Base-by-base conservation (phyloP, 169 alveolate genomes). In the Cryptosporidium sp. region DNA sequence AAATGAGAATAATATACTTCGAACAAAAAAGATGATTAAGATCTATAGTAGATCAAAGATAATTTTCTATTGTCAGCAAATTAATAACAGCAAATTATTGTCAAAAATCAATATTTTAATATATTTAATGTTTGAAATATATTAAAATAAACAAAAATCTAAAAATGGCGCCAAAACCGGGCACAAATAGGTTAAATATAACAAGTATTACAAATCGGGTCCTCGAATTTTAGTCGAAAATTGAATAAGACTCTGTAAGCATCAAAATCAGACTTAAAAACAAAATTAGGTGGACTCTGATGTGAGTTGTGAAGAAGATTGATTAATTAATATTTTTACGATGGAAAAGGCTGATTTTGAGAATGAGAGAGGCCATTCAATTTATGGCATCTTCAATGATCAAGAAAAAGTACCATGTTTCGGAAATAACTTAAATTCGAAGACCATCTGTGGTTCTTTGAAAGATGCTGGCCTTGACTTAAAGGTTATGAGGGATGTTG, bases 361-460 rank as follows among this genome's bases (percentile, higher is more conserved):
- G 18, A 43, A 50, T 21, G 45, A 73, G 5, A 73, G 86, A 37
- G 86, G 86, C 35, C 86, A 73, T 59, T 41, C 70, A 33, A 73
- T 73, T 37, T 73, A 73, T 41, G 31, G 41, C 39, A 21, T 73
- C 8, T 73, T 69, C 26, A 12, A 48, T n/a, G 86, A 73, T 21
- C 43, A 50, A 26, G 71, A 73, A 26, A 59, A 59, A n/a, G 55
- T 59, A 1, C n/a, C 50, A 37, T 58, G 16, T 3, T 23, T 12
- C 7, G 55, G 21, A 18, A 52, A 14, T 35, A 23, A 41, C 12
- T 26, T 10, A 10, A 51, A 35, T 33, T 33, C 84, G 0, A 48
- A 70, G n/a, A 18, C 84, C 39, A 12, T 39, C 4, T 21, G 39
- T 8, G 29, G 65, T 2, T 43, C 84, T 51, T 70, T 70, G 5